These are phyloP conservation scores for Syncephalastrum sp. DNA, from an alignment of 371 early-diverging fungal species.

Conservation along the genomic window DNA sequence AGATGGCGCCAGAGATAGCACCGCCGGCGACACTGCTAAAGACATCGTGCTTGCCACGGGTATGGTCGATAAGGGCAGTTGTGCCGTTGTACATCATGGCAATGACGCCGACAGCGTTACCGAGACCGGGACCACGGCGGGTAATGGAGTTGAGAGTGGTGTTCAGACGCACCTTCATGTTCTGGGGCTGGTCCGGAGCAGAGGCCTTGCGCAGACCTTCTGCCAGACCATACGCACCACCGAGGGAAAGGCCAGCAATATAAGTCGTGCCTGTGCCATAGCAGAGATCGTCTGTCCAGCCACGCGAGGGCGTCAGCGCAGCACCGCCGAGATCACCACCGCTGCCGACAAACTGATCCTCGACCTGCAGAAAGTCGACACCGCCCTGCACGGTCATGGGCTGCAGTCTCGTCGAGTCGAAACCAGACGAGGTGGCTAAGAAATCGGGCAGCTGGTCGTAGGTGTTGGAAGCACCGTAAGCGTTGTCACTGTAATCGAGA, in stretches of 20 bases:
- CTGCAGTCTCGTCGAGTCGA: conserved; percentile 54
- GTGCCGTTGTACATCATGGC: conserved; percentile 82
- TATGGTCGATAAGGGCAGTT: conserved; percentile 64
- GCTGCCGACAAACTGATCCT: conserved; percentile 34
- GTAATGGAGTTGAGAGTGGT: conserved; percentile 83
- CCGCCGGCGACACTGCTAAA: conserved; percentile 73
- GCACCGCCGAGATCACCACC: conserved; percentile 35
- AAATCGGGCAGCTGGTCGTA: conserved; percentile 58
- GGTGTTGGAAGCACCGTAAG: conserved; percentile 27
- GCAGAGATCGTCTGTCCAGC: conserved; percentile 84
- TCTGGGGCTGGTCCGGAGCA: conserved; percentile 40
- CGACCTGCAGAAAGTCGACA: conserved; percentile 61
- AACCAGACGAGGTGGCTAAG: conserved; percentile 43
- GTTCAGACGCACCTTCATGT: conserved; percentile 78
- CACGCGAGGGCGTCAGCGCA: conserved; percentile 69
- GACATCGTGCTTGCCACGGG: conserved; percentile 65
- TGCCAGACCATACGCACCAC: conserved; percentile 79
- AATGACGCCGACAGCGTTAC: conserved; percentile 81
- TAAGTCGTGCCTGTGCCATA: conserved; percentile 87
- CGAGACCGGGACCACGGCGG: conserved; percentile 84
- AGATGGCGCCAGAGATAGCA: conserved; percentile 75
- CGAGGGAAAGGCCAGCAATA: conserved; percentile 73
- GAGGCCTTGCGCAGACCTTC: conserved; percentile 73
- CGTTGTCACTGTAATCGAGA: conserved; percentile 5
- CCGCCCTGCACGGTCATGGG: conserved; percentile 61